A percentile compares a stretch with the other conserved stretches of the same genome.
Conservation (phyloP, 2,329 filamentous ascomycete species). For the Apiospora hydei region DNA sequence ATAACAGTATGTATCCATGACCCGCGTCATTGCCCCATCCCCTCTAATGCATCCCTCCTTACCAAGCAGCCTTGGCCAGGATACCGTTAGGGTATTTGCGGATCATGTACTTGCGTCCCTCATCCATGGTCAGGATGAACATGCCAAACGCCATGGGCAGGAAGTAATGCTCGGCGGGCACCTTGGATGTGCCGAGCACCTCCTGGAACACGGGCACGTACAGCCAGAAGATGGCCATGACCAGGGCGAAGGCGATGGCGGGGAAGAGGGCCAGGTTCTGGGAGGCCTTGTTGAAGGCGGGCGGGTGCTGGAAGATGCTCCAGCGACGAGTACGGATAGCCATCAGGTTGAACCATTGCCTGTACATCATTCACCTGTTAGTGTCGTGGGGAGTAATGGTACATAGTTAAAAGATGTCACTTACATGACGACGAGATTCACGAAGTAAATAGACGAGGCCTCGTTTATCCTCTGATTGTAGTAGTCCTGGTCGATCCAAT, state of each 20-base stretch:
- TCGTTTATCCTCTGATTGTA: conserved; percentile 63
- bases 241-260: conserved; percentile 72
- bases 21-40: no score
- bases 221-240: conserved; percentile 73
- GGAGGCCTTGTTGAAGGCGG: conserved; percentile 68
- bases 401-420: conserved; percentile 33
- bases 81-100: conserved; percentile 64
- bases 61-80: conserved; percentile 71
- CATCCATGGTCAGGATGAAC: conserved; percentile 68
- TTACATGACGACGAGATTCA: conserved; percentile 81
- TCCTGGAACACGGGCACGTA: conserved; percentile 72
- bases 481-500: conserved; percentile 49
- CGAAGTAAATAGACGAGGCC: conserved; percentile 79
- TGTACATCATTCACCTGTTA: conserved; percentile 24
- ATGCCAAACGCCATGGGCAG: conserved; percentile 76
- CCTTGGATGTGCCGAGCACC: conserved; percentile 64
- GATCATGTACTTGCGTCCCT: conserved; percentile 69
- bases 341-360: conserved; percentile 79
- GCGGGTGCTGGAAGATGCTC: conserved; percentile 76
- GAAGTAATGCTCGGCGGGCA: conserved; percentile 80
- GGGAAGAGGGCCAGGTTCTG: conserved; percentile 75
- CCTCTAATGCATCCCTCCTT: conserved; percentile 28
- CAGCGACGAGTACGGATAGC: conserved; percentile 70
- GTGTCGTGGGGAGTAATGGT: background rate
- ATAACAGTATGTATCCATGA: background rate